Conservation (phyloP, 495 filamentous ascomycete genomes). For the Xylaria palmicola region DNA sequence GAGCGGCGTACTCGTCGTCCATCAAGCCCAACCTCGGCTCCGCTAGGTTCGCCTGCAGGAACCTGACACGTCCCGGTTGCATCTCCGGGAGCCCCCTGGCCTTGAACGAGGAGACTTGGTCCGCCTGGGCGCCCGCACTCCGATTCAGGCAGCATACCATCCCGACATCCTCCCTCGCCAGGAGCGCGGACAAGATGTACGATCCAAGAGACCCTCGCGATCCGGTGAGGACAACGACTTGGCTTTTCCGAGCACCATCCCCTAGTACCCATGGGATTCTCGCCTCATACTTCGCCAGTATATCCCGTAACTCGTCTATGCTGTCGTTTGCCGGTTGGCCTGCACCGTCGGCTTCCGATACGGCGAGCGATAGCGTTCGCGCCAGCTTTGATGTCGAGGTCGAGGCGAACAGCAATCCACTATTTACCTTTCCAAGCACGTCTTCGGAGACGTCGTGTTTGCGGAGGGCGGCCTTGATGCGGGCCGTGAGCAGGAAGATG, state of each 20-base stretch:
- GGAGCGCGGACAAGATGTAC: constrained; percentile 9
- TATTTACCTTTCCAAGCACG: neutral
- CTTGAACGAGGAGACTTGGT: constrained; percentile 4
- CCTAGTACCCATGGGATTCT: neutral
- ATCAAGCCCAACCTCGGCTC: constrained; percentile 27
- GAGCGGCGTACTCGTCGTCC: constrained; percentile 18
- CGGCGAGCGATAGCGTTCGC: neutral
- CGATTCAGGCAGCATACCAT: constrained; percentile 14
- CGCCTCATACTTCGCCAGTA: constrained; percentile 5
- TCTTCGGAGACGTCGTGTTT: neutral
- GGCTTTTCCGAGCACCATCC: neutral
- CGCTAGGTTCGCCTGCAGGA: constrained; percentile 22
- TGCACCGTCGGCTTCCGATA: neutral
- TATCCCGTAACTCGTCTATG: neutral
- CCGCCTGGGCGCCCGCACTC: neutral
- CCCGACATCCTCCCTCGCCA: neutral
- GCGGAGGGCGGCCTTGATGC: constrained; percentile 13
- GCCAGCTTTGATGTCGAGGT: neutral
- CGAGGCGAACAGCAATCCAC: constrained; percentile 3
- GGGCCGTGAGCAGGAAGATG: constrained; percentile 1
- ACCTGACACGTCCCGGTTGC: neutral
- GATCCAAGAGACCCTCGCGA: constrained; percentile 12
- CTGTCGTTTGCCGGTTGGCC: neutral
- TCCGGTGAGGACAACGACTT: constrained; percentile 6
- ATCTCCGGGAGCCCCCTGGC: constrained; percentile 1